phyloP scores from a whole-genome alignment of 495 filamentous ascomycete genomes.

The Aspergillus haitiensis region DNA sequence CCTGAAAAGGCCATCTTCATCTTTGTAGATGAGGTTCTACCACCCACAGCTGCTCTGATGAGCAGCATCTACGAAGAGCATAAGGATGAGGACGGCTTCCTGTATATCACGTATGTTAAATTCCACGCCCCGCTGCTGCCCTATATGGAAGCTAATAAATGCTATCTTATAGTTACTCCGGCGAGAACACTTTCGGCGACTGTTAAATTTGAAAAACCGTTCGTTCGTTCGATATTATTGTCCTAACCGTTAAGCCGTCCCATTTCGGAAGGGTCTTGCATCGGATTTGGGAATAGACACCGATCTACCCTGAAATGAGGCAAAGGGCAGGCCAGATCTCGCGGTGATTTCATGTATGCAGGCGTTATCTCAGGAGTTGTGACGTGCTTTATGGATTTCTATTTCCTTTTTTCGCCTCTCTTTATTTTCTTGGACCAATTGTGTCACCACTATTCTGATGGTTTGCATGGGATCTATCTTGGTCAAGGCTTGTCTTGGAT shows the following conservation, averaged over 20 bases:
- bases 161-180: constrained; percentile 75
- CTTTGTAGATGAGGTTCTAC: constrained; percentile 98
- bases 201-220: constrained; percentile 30
- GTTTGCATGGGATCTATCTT: constrained; percentile 19
- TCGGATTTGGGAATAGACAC: constrained; percentile 8
- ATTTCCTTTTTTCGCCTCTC: constrained; percentile 8
- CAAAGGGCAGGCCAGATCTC: constrained; percentile 18
- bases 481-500: constrained; percentile 11
- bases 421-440: constrained; percentile 10
- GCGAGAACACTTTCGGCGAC: constrained; percentile 97
- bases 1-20: constrained; percentile 99
- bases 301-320: constrained; percentile 17
- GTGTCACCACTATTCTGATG: constrained; percentile 16
- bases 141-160: constrained; percentile 29
- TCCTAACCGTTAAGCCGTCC: constrained; percentile 19
- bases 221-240: constrained; percentile 21
- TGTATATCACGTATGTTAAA: constrained; percentile 57
- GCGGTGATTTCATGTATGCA: constrained; percentile 25
- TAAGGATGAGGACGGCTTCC: constrained; percentile 67
- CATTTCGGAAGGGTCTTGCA: constrained; percentile 13
- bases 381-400: constrained; percentile 19
- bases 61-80: constrained; percentile 99
- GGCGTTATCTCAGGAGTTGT: constrained; percentile 30
- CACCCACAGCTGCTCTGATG: constrained; percentile 96
- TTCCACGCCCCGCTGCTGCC: not conserved